A percentile compares a stretch with the other conserved stretches of the same genome.
phyloP scores from a whole-genome alignment of 2,329 filamentous ascomycete genomes.

The Alternaria gansuensis region DNA sequence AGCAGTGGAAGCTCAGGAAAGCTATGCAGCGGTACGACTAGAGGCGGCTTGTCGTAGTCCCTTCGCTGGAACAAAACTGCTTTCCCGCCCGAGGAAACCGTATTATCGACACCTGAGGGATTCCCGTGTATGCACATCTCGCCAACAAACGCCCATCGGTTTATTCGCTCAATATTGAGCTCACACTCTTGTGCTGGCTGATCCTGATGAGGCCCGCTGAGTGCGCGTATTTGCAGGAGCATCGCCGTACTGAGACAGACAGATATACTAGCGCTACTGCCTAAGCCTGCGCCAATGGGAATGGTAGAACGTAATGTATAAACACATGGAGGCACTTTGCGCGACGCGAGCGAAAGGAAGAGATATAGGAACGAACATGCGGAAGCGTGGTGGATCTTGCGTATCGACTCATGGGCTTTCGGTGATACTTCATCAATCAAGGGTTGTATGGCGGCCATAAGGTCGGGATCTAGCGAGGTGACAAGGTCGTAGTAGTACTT shows the following conservation, averaged over 20 bases:
- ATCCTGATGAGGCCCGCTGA: conserved; percentile 90
- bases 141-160: conserved; percentile 95
- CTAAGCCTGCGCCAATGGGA: conserved; percentile 88
- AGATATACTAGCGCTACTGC: conserved; percentile 92
- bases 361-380: conserved; percentile 91
- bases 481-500: conserved; percentile 90
- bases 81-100: conserved; percentile 90
- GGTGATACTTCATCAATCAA: conserved; percentile 77
- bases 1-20: conserved; percentile 93
- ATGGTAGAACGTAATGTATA: conserved; percentile 95
- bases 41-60: conserved; percentile 79
- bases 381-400: conserved; percentile 84
- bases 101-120: conserved; percentile 96
- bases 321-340: conserved; percentile 79
- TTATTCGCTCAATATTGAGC: conserved; percentile 91
- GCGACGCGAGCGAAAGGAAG: conserved; percentile 84
- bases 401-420: conserved; percentile 70
- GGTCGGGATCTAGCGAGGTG: conserved; percentile 81
- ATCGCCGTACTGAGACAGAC: conserved; percentile 88
- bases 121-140: conserved; percentile 98
- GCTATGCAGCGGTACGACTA: conserved; percentile 78
- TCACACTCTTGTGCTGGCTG: conserved; percentile 88
- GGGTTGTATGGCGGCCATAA: conserved; percentile 81
- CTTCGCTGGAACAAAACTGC: conserved; percentile 88
- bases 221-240: conserved; percentile 83